Evolutionary conservation across 75 land plant species (phyloP).

Genomic region (Chamaecyparis obtusa): DNA sequence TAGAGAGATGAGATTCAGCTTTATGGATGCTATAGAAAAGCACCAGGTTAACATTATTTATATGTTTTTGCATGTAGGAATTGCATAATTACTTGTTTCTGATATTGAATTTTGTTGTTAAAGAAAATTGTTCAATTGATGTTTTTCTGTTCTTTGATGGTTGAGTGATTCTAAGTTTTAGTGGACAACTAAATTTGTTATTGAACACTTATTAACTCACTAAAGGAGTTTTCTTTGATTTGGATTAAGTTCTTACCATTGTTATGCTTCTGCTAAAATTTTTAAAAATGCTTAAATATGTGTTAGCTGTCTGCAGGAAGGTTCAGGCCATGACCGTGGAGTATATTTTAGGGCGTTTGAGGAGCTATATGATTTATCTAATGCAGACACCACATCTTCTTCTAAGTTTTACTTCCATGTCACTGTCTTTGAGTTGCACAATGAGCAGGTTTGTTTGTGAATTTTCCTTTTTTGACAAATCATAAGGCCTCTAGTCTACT

Average conservation of each 20-base stretch:
- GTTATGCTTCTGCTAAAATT: not conserved
- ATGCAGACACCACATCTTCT: slow-evolving; percentile 70
- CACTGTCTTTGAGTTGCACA: slow-evolving; percentile 85
- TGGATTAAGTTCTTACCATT: not conserved
- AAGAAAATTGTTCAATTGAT: not conserved
- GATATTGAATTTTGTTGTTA: not conserved
- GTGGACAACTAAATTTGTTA: not conserved
- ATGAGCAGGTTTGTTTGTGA: slow-evolving; percentile 72
- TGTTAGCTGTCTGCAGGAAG: slow-evolving; percentile 65
- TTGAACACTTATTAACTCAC: not conserved
- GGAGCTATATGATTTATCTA: slow-evolving; percentile 90
- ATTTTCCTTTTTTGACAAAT: not conserved
- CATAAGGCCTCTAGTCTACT: not conserved
- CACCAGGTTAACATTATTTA: not conserved
- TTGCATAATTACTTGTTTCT: not conserved
- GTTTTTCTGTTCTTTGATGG: not conserved
- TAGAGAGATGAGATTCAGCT: not conserved
- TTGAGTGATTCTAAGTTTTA: not conserved
- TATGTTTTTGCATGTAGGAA: not conserved
- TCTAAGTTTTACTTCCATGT: slow-evolving; percentile 63
- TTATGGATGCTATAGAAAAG: not conserved
- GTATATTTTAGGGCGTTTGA: slow-evolving; percentile 84
- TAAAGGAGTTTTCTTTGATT: not conserved
- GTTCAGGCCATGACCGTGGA: slow-evolving; percentile 87
- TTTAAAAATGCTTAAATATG: not conserved